Conservation (phyloP, 192 early-diverging fungal species). For the Umbelopsis sp. region DNA sequence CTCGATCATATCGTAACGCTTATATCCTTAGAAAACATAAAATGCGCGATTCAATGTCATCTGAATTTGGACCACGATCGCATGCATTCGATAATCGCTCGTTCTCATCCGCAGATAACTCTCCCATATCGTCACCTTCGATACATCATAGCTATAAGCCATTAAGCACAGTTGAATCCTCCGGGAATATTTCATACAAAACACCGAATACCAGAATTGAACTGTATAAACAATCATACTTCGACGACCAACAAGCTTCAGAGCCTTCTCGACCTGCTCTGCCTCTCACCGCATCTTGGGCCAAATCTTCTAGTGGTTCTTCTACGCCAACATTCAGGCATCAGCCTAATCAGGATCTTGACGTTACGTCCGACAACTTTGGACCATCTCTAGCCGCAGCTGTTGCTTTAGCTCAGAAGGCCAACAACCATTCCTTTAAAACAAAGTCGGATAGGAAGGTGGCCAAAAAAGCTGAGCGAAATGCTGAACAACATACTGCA, state of each 20-base stretch:
- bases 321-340: slow-evolving; percentile 29
- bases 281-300: slow-evolving; percentile 65
- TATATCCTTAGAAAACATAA: slow-evolving; percentile 38
- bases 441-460: not conserved
- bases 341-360: not conserved
- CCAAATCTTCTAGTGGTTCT: slow-evolving; percentile 36
- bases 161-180: slow-evolving; percentile 14
- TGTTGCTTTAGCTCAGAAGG: slow-evolving; percentile 38
- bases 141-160: slow-evolving; percentile 13
- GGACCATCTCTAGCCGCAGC: slow-evolving; percentile 39
- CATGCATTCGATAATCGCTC: slow-evolving; percentile 3
- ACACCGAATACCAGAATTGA: slow-evolving; percentile 18
- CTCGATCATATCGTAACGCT: not conserved
- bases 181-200: slow-evolving; percentile 20
- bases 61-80: slow-evolving; percentile 19
- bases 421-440: slow-evolving; percentile 9
- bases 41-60: slow-evolving; percentile 26
- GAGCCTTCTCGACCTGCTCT: slow-evolving; percentile 46
- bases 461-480: not conserved
- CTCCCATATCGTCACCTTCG: slow-evolving; percentile 28
- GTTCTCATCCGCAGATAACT: slow-evolving; percentile 7
- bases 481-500: not conserved
- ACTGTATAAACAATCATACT: not conserved
- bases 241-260: slow-evolving; percentile 6
- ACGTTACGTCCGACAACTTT: slow-evolving; percentile 34